phyloP scores from a whole-genome alignment of 768 basidiomycete species.

The Paxillus involutus region DNA sequence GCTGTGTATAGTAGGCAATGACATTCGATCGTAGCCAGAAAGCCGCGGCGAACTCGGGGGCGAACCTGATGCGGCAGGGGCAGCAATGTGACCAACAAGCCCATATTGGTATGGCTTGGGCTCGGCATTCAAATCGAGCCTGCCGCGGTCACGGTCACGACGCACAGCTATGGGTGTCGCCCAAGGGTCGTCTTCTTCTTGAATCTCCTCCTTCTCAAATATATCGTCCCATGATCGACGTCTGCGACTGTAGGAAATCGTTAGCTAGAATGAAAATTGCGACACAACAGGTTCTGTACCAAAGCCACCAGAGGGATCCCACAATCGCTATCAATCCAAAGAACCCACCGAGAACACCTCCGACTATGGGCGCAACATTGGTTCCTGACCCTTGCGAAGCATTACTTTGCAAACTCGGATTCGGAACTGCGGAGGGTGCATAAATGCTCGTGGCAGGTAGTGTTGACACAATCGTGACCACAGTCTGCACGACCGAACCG shows the following conservation, averaged over 20 bases:
- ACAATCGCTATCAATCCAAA: conserved; percentile 48
- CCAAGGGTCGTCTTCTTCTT: conserved; percentile 26
- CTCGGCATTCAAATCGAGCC: conserved; percentile 31
- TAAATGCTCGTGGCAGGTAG: conserved; percentile 31
- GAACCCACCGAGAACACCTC: conserved; percentile 55
- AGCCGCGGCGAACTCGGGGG: conserved; percentile 35
- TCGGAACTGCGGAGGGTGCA: conserved; percentile 14
- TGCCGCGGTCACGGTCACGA: conserved; percentile 25
- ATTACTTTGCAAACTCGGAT: conserved; percentile 15
- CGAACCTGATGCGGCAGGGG: conserved; percentile 29
- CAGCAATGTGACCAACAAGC: conserved; percentile 46
- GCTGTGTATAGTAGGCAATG: conserved; percentile 14
- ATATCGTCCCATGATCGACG: conserved; percentile 51
- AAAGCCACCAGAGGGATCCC: conserved; percentile 46
- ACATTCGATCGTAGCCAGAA: conserved; percentile 18
- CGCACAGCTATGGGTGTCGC: conserved; percentile 18
- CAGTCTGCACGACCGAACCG: conserved; percentile 38
- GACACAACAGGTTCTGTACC: conserved; percentile 36
- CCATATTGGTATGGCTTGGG: conserved; percentile 67
- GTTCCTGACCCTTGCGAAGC: conserved; percentile 20
- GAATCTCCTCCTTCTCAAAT: conserved; percentile 42
- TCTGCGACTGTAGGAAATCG: conserved; percentile 36
- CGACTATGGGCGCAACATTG: conserved; percentile 48
- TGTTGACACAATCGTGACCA: conserved; percentile 38
- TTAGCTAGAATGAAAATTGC: conserved; percentile 9